Percentiles rank a stretch among this genome's conserved stretches.
Evolutionary conservation across 2,329 filamentous ascomycete genomes (phyloP).

Genomic region (Fusarium mundagurra): DNA sequence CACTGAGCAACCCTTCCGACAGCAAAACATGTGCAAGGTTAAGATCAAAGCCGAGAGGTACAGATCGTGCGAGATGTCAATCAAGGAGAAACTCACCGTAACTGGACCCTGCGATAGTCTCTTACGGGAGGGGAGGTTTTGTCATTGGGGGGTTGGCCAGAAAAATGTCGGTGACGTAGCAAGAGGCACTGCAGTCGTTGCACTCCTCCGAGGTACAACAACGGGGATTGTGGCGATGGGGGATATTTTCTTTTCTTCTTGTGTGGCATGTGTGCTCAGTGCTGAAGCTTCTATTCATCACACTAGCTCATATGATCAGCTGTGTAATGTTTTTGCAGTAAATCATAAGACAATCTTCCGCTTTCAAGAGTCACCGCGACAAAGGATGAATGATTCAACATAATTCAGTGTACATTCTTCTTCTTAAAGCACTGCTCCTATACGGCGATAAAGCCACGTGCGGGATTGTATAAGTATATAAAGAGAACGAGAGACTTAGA

Average conservation of each 20-base stretch:
- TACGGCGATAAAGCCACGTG: fast-evolving
- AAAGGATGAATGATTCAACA: fast-evolving
- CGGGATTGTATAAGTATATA: not conserved
- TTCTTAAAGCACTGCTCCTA: not conserved
- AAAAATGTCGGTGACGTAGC: not conserved
- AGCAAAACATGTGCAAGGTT: not conserved
- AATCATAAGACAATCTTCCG: fast-evolving
- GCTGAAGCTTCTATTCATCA: not conserved
- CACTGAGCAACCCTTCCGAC: not conserved
- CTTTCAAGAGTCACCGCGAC: fast-evolving
- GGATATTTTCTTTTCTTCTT: not conserved
- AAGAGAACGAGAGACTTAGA: fast-evolving
- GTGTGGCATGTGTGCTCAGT: not conserved
- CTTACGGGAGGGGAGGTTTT: not conserved
- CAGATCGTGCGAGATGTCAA: not conserved
- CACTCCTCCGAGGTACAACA: not conserved
- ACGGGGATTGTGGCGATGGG: not conserved
- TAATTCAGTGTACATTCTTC: not conserved
- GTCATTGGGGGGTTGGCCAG: not conserved
- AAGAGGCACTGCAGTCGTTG: not conserved
- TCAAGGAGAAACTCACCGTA: not conserved
- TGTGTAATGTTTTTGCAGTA: not conserved
- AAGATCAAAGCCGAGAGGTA: not conserved
- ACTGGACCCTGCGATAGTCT: no score
- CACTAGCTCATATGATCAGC: not conserved